A percentile compares a stretch with the other conserved stretches of the same genome.
phyloP scores from a whole-genome alignment of 1,139 yeast genomes.

The Suhomyces taliae region DNA sequence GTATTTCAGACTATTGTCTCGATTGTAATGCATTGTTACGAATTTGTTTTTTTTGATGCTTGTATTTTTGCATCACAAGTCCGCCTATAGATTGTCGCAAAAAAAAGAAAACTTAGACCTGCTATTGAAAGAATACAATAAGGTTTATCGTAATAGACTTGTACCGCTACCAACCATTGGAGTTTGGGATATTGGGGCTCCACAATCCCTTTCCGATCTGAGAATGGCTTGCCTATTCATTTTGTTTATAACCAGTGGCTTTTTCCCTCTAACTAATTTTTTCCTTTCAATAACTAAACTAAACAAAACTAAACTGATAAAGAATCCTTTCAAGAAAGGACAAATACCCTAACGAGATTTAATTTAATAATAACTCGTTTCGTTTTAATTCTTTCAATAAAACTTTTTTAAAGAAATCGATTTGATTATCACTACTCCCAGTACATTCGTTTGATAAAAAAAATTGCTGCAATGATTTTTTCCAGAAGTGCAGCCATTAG shows the following conservation, averaged over 20 bases:
- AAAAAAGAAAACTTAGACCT: background rate
- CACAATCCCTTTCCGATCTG: conserved; percentile 5
- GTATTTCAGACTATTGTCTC: background rate
- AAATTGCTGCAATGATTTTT: conserved; percentile 11
- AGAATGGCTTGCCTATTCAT: background rate
- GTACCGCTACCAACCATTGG: conserved; percentile 1
- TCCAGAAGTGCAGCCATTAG: conserved; percentile 14
- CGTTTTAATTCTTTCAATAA: conserved; percentile 2
- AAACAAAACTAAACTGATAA: conserved; percentile 6
- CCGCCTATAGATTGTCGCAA: conserved; percentile 5
- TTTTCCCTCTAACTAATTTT: background rate
- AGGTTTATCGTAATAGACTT: conserved; percentile 2
- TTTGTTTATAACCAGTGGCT: conserved; percentile 9
- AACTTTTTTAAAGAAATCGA: background rate
- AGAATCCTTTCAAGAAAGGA: conserved; percentile 4
- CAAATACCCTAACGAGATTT: conserved; percentile 2
- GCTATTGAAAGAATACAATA: conserved; percentile 4
- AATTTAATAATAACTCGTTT: background rate
- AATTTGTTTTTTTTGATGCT: background rate
- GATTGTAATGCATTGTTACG: background rate
- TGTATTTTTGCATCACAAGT: background rate
- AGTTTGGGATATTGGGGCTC: background rate
- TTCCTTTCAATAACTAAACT: conserved; percentile 5
- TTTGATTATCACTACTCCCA: background rate
- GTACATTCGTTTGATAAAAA: conserved; percentile 5